Base-by-base conservation (phyloP, 2,329 filamentous ascomycete genomes). In the Fusarium sp. region DNA sequence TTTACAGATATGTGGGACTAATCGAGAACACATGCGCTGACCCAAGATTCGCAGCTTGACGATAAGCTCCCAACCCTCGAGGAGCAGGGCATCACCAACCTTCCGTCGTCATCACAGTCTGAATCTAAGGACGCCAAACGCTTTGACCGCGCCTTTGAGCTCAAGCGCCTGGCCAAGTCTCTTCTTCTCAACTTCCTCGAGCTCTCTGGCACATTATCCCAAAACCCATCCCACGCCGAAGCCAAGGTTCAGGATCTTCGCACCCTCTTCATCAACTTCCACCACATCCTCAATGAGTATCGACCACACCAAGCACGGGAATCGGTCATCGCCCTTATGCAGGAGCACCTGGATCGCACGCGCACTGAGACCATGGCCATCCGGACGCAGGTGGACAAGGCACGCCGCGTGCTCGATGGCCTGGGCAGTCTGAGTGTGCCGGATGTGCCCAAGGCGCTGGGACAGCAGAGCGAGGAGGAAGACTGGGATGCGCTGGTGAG, bases 221-320 rank as follows among this genome's bases (percentile, higher is more conserved):
- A 62, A 15, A 68, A 65, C 24, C 74, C 76, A 1, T 41, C 68
- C 38, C 68, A 89, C 73, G 90, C 88, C 47, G 81, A 85, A 25
- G 83, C 87, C 38, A 96, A 96, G 74, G 83, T 94, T 41, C 81
- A 87, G 40, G 90, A 98, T 74, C 78, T 99, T 29, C 85, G 90
- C 70, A 93, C 89, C 13, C 79, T 98, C 26, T 89, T 96, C 63
- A 88, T 94, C 75, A 98, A 98, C 75, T 90, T 96, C 72, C 93
- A 97, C 77, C 92, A 96, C 72, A 84, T 97, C 50, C 87, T 98
- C 65, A 99, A 99, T 75, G 89, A 96, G 75, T 98, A 97, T 77
- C 85, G 94, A 29, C 93, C 93, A 9, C 93, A 97, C 74, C 94
- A 98, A 78, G 93, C 93, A 24, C 81, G 94, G 40, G 93, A 97